Percentiles rank a stretch among this genome's conserved stretches.
These are phyloP conservation scores for Cladorrhinum sp. DNA, from an alignment of 2,329 filamentous ascomycete genomes.

Conservation along the genomic window DNA sequence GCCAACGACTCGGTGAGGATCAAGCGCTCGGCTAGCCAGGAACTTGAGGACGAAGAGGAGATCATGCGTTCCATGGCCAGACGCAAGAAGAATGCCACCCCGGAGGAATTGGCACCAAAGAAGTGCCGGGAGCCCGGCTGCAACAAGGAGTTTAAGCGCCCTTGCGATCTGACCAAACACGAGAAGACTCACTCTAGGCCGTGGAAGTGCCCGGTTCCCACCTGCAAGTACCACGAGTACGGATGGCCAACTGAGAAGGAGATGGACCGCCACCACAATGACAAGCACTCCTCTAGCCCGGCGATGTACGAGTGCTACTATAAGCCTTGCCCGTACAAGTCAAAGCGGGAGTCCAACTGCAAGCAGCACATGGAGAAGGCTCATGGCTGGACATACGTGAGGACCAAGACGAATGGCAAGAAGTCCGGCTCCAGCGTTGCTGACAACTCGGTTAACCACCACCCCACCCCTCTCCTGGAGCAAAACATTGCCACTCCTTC, in stretches of 20 bases:
- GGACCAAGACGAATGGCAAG: slow-evolving; percentile 80
- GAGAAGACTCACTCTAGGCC: slow-evolving; percentile 96
- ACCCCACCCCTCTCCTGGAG: slow-evolving; percentile 54
- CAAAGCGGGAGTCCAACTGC: slow-evolving; percentile 85
- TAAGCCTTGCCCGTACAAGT: slow-evolving; percentile 84
- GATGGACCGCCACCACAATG: slow-evolving; percentile 90
- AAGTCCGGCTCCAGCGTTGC: slow-evolving; percentile 40
- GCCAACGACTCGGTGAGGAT: slow-evolving; percentile 49
- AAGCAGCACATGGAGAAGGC: slow-evolving; percentile 86
- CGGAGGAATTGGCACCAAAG: slow-evolving; percentile 77
- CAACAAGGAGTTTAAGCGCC: slow-evolving; percentile 89
- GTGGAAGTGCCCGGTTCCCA: slow-evolving; percentile 81
- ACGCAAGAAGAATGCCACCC: slow-evolving; percentile 86
- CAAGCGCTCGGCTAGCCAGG: slow-evolving; percentile 66
- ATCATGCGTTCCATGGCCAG: slow-evolving; percentile 92
- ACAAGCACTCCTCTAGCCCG: slow-evolving; percentile 83
- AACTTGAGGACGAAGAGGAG: slow-evolving; percentile 74
- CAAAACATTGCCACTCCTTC: slow-evolving; percentile 62
- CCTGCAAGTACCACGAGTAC: slow-evolving; percentile 85
- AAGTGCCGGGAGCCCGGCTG: slow-evolving; percentile 73
- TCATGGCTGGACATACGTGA: slow-evolving; percentile 69
- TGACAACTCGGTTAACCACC: slow-evolving; percentile 39
- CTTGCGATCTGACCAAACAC: slow-evolving; percentile 97
- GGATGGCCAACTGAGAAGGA: slow-evolving; percentile 99
- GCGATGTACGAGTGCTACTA: slow-evolving; percentile 80